Conservation (phyloP, 2,329 filamentous ascomycete species). For the Aspergillus amoenus region DNA sequence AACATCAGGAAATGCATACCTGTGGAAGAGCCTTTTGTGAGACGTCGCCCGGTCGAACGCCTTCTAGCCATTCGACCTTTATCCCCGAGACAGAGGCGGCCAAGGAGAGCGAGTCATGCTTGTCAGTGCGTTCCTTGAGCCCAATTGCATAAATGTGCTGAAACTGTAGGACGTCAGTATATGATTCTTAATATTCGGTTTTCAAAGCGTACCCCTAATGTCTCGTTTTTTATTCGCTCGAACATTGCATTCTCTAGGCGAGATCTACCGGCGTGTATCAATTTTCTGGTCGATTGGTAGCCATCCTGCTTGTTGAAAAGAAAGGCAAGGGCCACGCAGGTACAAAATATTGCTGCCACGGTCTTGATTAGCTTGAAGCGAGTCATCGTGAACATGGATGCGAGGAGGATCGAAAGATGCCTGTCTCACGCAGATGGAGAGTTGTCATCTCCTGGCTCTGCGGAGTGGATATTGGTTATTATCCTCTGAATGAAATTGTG, state of each 20-base stretch:
- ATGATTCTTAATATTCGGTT: neutral
- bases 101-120: conserved; percentile 50
- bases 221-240: conserved; percentile 26
- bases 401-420: neutral
- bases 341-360: conserved; percentile 1
- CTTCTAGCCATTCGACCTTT: conserved; percentile 47
- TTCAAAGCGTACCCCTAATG: conserved; percentile 24
- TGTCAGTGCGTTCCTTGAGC: conserved; percentile 50
- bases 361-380: conserved; percentile 9
- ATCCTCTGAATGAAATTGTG: neutral
- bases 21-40: conserved; percentile 45
- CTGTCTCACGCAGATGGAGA: neutral
- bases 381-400: neutral
- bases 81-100: conserved; percentile 44
- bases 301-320: conserved; percentile 8
- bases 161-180: conserved; percentile 29
- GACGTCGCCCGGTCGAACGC: conserved; percentile 42
- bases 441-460: neutral
- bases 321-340: conserved; percentile 1
- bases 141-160: conserved; percentile 49
- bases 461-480: neutral
- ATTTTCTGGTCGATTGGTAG: conserved; percentile 6
- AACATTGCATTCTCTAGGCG: conserved; percentile 18
- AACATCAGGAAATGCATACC: conserved; percentile 12
- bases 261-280: conserved; percentile 10